A percentile compares a stretch with the other conserved stretches of the same genome.
Evolutionary conservation across 768 basidiomycete species (phyloP).

Genomic region (Mycena epipterygia): DNA sequence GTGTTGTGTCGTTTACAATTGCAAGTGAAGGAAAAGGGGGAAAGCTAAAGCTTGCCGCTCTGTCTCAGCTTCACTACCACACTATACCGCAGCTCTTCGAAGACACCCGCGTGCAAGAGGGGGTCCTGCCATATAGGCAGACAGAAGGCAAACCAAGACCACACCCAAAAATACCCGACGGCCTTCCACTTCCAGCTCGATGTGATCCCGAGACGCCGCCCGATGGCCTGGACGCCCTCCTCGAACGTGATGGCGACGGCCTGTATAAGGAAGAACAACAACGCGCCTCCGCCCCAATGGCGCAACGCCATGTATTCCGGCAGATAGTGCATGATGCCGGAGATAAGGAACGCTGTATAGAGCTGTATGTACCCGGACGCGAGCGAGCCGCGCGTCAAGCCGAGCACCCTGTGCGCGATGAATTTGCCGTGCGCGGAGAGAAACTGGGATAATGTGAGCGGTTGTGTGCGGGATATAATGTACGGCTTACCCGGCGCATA

Average conservation of each 20-base stretch:
- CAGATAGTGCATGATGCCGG: slow-evolving; percentile 48
- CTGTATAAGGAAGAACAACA: slow-evolving; percentile 52
- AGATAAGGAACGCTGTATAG: slow-evolving; percentile 46
- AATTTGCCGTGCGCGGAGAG: slow-evolving; percentile 28
- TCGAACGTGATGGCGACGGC: slow-evolving; percentile 49
- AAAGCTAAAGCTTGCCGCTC: neutral
- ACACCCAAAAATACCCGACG: slow-evolving; percentile 46
- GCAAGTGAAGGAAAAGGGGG: too few relatives aligned
- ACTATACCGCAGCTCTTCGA: slow-evolving; percentile 23
- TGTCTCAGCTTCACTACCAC: neutral
- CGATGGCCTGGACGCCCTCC: slow-evolving; percentile 34
- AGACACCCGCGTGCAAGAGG: slow-evolving; percentile 15
- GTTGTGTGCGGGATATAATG: too few relatives aligned
- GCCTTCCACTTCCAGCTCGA: slow-evolving; percentile 28
- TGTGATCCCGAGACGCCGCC: slow-evolving; percentile 19
- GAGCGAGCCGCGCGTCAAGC: slow-evolving; percentile 10
- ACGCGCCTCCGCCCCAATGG: slow-evolving; percentile 39
- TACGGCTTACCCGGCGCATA: slow-evolving; percentile 20
- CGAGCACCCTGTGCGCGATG: slow-evolving; percentile 12
- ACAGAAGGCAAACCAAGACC: slow-evolving; percentile 43
- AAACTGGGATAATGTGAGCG: neutral
- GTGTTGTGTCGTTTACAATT: too few relatives aligned
- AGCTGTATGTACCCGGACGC: slow-evolving; percentile 29
- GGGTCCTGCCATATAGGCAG: slow-evolving; percentile 42
- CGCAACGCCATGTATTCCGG: slow-evolving; percentile 51